Conservation (phyloP, 257 asterid species). For the Ocimum tenuiflorum region DNA sequence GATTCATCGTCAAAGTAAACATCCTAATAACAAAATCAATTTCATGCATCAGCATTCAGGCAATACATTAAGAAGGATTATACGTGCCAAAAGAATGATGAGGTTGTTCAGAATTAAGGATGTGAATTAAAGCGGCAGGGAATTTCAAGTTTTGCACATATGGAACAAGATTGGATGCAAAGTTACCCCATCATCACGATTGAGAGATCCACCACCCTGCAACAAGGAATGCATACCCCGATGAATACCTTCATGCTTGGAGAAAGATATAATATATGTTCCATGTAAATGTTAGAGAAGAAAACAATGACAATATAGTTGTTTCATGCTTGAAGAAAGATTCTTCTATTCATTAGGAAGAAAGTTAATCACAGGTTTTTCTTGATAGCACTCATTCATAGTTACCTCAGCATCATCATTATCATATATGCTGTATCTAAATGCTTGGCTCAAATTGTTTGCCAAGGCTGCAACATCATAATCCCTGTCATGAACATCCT, state of each 20-base stretch:
- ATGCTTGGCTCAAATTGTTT: conserved; percentile 85
- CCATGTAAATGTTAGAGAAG: too few relatives aligned
- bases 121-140: background rate
- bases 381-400: background rate
- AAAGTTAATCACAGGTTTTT: background rate
- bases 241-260: conserved; percentile 7
- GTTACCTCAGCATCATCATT: conserved; percentile 74
- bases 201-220: conserved; percentile 77
- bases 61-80: conserved; percentile 15
- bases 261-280: background rate
- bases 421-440: conserved; percentile 73
- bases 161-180: conserved; percentile 9
- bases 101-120: conserved; percentile 6
- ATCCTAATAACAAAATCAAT: conserved; percentile 47
- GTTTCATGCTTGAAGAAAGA: background rate
- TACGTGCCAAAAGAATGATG: background rate
- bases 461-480: conserved; percentile 90
- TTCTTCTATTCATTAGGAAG: background rate
- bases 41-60: background rate
- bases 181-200: conserved; percentile 87
- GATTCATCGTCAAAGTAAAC: conserved; percentile 94
- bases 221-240: conserved; percentile 24
- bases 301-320: too few relatives aligned
- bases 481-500: conserved; percentile 79
- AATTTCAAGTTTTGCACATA: background rate